Percentiles rank a stretch among this genome's conserved stretches.
phyloP scores from a whole-genome alignment of 495 filamentous ascomycete genomes.

The Aspergillus cristatus region DNA sequence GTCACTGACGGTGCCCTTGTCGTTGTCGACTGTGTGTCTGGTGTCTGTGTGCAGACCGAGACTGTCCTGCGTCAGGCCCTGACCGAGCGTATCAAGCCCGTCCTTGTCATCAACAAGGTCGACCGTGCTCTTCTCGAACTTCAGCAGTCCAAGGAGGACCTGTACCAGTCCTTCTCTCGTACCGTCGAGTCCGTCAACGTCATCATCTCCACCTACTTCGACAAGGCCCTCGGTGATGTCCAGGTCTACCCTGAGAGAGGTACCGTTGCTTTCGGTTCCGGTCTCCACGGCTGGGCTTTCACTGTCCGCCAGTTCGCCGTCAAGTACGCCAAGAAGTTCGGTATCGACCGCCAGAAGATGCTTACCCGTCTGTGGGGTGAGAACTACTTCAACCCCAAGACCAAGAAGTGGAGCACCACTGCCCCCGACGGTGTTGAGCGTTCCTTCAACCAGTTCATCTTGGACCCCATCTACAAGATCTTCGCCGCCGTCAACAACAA shows the following conservation, averaged over 20 bases:
- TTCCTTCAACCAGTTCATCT: constrained; percentile 97
- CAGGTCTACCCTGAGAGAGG: constrained; percentile 96
- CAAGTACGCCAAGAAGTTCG: constrained; percentile 98
- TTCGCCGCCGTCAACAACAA: constrained; percentile 93
- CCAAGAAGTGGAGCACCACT: constrained; percentile 98
- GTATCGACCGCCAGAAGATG: constrained; percentile 99
- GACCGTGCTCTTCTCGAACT: constrained; percentile 98
- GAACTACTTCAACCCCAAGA: constrained; percentile 99
- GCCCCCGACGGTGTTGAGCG: constrained; percentile 84
- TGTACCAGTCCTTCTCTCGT: constrained; percentile 99
- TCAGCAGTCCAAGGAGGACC: constrained; percentile 95
- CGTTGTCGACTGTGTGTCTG: constrained; percentile 98
- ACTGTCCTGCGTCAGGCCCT: constrained; percentile 98
- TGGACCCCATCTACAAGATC: constrained; percentile 99
- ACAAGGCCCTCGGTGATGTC: constrained; percentile 93
- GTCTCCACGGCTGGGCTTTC: constrained; percentile 99
- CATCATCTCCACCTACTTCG: constrained; percentile 96
- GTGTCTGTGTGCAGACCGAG: constrained; percentile 99
- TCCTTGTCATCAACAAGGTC: constrained; percentile 99
- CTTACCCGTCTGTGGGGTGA: constrained; percentile 99
- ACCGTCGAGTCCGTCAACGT: constrained; percentile 99
- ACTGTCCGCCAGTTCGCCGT: constrained; percentile 96
- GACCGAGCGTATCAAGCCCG: constrained; percentile 99
- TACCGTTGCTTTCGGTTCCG: constrained; percentile 97
- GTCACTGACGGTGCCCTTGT: constrained; percentile 99